A percentile compares a stretch with the other conserved stretches of the same genome.
These are phyloP conservation scores for Gaultheria prostrata DNA, from an alignment of 148 eudicot species.

Conservation along the genomic window DNA sequence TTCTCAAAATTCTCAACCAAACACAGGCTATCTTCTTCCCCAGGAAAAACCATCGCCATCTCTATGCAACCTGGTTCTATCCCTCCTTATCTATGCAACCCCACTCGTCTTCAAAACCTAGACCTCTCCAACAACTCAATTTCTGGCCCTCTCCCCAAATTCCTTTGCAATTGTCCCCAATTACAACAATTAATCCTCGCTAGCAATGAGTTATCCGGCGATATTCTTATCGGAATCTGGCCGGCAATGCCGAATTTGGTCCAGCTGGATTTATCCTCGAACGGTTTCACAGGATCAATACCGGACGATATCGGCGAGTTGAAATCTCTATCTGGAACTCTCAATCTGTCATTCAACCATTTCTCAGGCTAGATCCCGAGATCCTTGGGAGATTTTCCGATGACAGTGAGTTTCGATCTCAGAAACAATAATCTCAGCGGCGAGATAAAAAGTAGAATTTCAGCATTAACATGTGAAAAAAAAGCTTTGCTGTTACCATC, in stretches of 20 bases:
- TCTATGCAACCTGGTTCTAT: constrained; percentile 71
- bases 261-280: constrained; percentile 67
- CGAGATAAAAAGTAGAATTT: constrained; percentile 46
- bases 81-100: constrained; percentile 62
- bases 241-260: constrained; percentile 53
- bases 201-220: constrained; percentile 57
- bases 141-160: constrained; percentile 44
- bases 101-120: constrained; percentile 59
- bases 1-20: too few species aligned
- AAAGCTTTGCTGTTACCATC: too few species aligned
- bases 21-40: too few species aligned
- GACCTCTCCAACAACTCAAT: constrained; percentile 64
- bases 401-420: constrained; percentile 89
- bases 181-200: constrained; percentile 60
- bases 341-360: constrained; percentile 77
- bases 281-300: constrained; percentile 50
- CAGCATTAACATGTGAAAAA: too few species aligned
- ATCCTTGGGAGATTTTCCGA: constrained; percentile 70
- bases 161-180: constrained; percentile 46
- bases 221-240: constrained; percentile 60
- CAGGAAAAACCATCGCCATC: too few species aligned
- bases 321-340: constrained; percentile 64
- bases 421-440: constrained; percentile 63
- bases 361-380: constrained; percentile 63
- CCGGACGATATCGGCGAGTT: constrained; percentile 73